Conservation (phyloP, 176 grass and related monocot species). For the Avena insularis region DNA sequence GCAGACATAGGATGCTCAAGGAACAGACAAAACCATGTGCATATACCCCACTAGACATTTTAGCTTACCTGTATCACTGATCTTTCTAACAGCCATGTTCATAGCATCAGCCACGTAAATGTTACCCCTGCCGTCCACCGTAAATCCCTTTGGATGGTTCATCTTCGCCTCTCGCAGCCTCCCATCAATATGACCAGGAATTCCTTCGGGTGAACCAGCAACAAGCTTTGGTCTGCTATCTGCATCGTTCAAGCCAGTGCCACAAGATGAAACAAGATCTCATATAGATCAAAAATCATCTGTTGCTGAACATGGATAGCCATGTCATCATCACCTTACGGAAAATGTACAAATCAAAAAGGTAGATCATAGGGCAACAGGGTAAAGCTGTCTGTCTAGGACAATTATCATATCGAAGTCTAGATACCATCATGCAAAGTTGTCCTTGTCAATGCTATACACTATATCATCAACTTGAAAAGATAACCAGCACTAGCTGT, state of each 20-base stretch:
- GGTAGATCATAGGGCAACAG: neutral
- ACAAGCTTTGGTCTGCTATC: slow-evolving; percentile 95
- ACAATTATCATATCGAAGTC: slow-evolving; percentile 23
- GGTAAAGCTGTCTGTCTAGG: slow-evolving; percentile 6
- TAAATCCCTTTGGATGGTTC: slow-evolving; percentile 99
- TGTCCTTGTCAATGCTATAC: slow-evolving; percentile 23
- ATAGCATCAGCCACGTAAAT: slow-evolving; percentile 95
- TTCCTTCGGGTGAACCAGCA: slow-evolving; percentile 88
- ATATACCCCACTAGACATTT: slow-evolving; percentile 51
- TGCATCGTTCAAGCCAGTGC: slow-evolving; percentile 47
- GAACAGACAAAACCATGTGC: slow-evolving; percentile 53
- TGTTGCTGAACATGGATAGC: slow-evolving; percentile 1
- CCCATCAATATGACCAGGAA: slow-evolving; percentile 88
- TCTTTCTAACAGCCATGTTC: slow-evolving; percentile 99
- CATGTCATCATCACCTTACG: slow-evolving; percentile 1
- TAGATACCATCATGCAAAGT: neutral
- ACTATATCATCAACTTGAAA: slow-evolving; percentile 8
- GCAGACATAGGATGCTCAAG: slow-evolving; percentile 54
- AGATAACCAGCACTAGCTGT: slow-evolving; percentile 17
- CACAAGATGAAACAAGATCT: slow-evolving; percentile 35
- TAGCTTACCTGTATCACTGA: slow-evolving; percentile 89
- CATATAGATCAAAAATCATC: slow-evolving; percentile 26
- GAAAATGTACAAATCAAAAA: slow-evolving; percentile 18
- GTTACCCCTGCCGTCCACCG: slow-evolving; percentile 85
- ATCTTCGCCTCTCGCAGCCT: slow-evolving; percentile 78